Evolutionary conservation across 1,139 yeast genomes (phyloP).

Genomic region (Magnusiomyces fungicola): DNA sequence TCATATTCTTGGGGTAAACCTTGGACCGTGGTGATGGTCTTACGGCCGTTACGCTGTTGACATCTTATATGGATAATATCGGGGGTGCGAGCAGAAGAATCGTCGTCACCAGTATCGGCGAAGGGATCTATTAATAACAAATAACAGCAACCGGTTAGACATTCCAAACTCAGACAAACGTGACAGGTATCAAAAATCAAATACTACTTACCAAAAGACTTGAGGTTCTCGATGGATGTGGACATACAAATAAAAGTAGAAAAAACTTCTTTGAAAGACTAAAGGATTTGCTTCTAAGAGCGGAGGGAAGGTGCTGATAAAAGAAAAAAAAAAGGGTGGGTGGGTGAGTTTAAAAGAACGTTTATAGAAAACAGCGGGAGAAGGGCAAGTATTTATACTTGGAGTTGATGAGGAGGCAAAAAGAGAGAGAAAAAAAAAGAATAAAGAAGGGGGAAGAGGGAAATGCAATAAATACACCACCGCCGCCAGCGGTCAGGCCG

Average conservation of each 20-base stretch:
- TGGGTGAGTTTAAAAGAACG: not conserved
- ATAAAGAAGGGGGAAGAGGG: slow-evolving; percentile 1
- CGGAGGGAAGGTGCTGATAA: slow-evolving; percentile 1
- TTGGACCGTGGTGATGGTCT: slow-evolving; percentile 96
- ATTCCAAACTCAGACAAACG: not conserved
- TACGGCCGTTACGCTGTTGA: slow-evolving; percentile 99
- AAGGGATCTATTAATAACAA: slow-evolving; percentile 60
- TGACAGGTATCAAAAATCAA: not conserved
- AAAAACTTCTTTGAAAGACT: slow-evolving; percentile 1
- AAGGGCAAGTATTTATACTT: not conserved
- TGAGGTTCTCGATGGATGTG: slow-evolving; percentile 88
- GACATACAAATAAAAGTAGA: slow-evolving; percentile 29
- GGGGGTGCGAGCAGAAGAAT: slow-evolving; percentile 74
- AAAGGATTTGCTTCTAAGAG: not conserved
- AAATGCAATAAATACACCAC: too few relatives aligned
- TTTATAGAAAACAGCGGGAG: slow-evolving; percentile 1
- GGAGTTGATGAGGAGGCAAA: not conserved
- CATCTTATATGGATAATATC: slow-evolving; percentile 97
- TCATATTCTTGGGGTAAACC: slow-evolving; percentile 96
- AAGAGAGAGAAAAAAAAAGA: not conserved
- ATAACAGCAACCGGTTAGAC: too few relatives aligned
- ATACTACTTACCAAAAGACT: slow-evolving; percentile 67
- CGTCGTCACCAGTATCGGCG: slow-evolving; percentile 99
- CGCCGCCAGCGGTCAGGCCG: too few relatives aligned
- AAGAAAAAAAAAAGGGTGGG: slow-evolving; percentile 2